These are phyloP conservation scores for Ustilago xerochloae DNA, from an alignment of 1,284 basidiomycete species.

Conservation along the genomic window DNA sequence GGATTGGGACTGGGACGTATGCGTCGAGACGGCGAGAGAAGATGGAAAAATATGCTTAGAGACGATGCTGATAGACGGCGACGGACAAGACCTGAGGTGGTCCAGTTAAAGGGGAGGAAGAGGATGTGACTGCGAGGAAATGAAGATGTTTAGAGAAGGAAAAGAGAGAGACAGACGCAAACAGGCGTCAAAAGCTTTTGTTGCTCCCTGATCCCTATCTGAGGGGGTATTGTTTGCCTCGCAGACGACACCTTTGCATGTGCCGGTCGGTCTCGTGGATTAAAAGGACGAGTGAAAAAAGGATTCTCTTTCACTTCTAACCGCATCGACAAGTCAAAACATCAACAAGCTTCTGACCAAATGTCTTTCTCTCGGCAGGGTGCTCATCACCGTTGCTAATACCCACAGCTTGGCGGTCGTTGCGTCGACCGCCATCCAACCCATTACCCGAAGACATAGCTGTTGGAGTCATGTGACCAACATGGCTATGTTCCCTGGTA, in stretches of 20 bases:
- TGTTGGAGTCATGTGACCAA: conserved; percentile 45
- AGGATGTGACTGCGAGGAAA: neutral
- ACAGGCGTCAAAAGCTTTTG: neutral
- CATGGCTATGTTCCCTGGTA: conserved; percentile 52
- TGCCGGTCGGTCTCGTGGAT: neutral
- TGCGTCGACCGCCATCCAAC: conserved; percentile 46
- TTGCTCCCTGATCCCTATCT: neutral
- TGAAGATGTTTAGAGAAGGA: no score
- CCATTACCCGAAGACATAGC: conserved; percentile 42
- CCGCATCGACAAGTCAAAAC: conserved; percentile 68
- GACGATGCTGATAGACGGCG: neutral
- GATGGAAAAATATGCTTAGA: neutral
- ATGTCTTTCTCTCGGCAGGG: conserved; percentile 55
- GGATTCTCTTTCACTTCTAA: no score
- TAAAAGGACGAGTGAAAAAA: neutral
- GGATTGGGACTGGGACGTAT: no score
- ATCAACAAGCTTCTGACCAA: conserved; percentile 66
- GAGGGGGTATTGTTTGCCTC: conserved; percentile 22
- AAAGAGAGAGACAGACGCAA: neutral
- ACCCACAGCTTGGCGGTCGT: conserved; percentile 50
- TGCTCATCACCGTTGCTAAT: conserved; percentile 62
- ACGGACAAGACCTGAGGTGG: no score
- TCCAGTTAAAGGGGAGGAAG: neutral
- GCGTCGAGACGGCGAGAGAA: no score
- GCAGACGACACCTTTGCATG: neutral